A percentile compares a stretch with the other conserved stretches of the same genome.
phyloP scores from a whole-genome alignment of 2,329 filamentous ascomycete genomes.

The Venturia aucupariae region DNA sequence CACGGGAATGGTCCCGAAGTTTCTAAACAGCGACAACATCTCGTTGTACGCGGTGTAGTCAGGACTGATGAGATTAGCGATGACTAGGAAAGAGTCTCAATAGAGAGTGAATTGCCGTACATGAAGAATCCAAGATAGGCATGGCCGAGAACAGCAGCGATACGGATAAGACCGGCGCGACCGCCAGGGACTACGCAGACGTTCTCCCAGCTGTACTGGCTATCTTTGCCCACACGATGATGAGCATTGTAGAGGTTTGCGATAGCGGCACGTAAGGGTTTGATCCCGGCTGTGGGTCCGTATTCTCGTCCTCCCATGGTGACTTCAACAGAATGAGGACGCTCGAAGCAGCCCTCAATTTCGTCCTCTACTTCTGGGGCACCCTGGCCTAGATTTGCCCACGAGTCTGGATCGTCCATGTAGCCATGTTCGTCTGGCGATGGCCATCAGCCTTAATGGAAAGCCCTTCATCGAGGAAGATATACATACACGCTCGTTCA shows the following conservation, averaged over 20 bases:
- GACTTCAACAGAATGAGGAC: constrained; percentile 70
- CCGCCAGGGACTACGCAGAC: constrained; percentile 93
- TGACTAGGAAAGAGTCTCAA: background rate
- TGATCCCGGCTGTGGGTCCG: constrained; percentile 86
- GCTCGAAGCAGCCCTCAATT: constrained; percentile 78
- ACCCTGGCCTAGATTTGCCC: constrained; percentile 92
- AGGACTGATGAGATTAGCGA: constrained; percentile 37
- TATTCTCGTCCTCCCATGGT: constrained; percentile 77
- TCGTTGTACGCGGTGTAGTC: constrained; percentile 69
- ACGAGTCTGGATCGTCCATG: constrained; percentile 67
- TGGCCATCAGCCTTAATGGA: background rate
- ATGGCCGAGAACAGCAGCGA: constrained; percentile 88
- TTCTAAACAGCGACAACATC: constrained; percentile 92
- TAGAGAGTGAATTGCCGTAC: constrained; percentile 5
- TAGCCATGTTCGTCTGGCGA: constrained; percentile 67
- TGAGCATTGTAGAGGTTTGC: constrained; percentile 88
- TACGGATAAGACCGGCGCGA: constrained; percentile 83
- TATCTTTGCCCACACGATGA: constrained; percentile 77
- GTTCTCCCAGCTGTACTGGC: constrained; percentile 94
- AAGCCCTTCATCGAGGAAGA: background rate
- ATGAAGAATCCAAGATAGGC: constrained; percentile 91
- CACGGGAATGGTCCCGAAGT: constrained; percentile 35
- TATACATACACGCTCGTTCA: constrained; percentile 52
- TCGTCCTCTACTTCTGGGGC: constrained; percentile 91
- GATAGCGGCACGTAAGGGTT: constrained; percentile 78